Base-by-base conservation (phyloP, 768 basidiomycete species). In the Boletellus ananiceps region DNA sequence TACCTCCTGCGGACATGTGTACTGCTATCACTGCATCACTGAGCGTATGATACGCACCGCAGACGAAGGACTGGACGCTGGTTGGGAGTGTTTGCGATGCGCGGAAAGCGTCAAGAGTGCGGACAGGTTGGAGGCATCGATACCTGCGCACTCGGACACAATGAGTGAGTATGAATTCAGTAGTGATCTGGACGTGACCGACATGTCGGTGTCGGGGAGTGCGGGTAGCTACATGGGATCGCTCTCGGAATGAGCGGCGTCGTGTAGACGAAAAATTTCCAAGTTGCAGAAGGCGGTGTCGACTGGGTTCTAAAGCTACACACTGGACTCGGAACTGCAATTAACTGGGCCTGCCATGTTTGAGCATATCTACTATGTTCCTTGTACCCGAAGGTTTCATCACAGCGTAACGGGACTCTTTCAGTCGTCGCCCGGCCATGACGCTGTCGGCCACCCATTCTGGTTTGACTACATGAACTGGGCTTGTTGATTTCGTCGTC, bases 1-100 rank as follows among this genome's bases (percentile, higher is more conserved):
- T 43, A 83, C 92, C 31, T 83, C 84, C 27, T 93, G 89, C 54
- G 85, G 82, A 7, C 92, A 96, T 62, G 65, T 80, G 13, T 99
- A 94, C 70, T 98, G 96, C 69, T 99, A 97, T 66, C 84, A 86
- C 58, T 99, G 96, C 68, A 75, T 98, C 36, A 80, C 90, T 13
- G 88, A 89, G 61, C 82, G 83, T 52, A 79, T 97, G 72, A 76
- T 90, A 60, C 82, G 78, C 32, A 77, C 78, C 5, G 82, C 80
- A 4, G 85, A 86, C 51, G 88, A 86, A 32, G 80, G 73, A 19
- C 44, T 64, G 18, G 69, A 76, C 31, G 61, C 70, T 43, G 75
- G 76, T 18, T 95, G 93, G 93, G 81, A 83, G 54, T 97, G 93
- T 69, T 65, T 95, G 47, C 75, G 93, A 44, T 97, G 93, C 62